Evolutionary conservation across 352 stramenopile genomes (phyloP).

Genomic region (Globisporangium ultimum): DNA sequence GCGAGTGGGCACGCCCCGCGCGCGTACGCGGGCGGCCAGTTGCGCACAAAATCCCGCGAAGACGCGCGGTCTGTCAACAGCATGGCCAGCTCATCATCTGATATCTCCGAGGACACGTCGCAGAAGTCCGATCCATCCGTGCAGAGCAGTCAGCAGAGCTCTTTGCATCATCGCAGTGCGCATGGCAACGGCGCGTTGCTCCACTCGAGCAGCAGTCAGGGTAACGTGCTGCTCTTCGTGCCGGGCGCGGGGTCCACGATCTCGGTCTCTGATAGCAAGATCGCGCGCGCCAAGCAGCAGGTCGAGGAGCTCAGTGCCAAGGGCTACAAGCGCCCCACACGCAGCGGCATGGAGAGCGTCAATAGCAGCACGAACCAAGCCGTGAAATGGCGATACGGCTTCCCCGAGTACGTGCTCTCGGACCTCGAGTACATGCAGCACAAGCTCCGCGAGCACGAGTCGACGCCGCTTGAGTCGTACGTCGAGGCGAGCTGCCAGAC

Average conservation of each 20-base stretch:
- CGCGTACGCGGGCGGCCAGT: constrained; percentile 24
- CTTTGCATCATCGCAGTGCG: constrained; percentile 6
- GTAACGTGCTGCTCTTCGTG: constrained; percentile 75
- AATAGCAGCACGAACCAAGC: constrained; percentile 14
- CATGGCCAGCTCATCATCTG: constrained; percentile 23
- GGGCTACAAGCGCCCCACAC: constrained; percentile 53
- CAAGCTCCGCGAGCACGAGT: constrained; percentile 48
- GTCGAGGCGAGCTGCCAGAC: constrained; percentile 73
- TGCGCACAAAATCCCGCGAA: constrained; percentile 14
- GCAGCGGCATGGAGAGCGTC: constrained; percentile 26
- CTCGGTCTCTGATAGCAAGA: constrained; percentile 57
- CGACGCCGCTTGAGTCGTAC: constrained; percentile 62
- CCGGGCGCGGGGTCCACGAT: constrained; percentile 62
- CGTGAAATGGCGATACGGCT: constrained; percentile 54
- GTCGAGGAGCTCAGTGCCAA: constrained; percentile 45
- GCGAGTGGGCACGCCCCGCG: constrained; percentile 21
- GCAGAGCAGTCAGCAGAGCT: constrained; percentile 22
- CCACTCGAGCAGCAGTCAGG: constrained; percentile 24
- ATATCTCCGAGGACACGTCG: background rate
- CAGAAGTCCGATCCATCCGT: constrained; percentile 20
- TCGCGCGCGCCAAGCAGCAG: constrained; percentile 55
- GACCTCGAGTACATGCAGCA: constrained; percentile 73
- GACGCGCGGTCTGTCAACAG: constrained; percentile 20
- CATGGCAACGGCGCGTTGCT: constrained; percentile 11
- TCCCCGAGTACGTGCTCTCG: constrained; percentile 67